Conservation (phyloP, 2,329 filamentous ascomycete species). For the Exophiala sp. region DNA sequence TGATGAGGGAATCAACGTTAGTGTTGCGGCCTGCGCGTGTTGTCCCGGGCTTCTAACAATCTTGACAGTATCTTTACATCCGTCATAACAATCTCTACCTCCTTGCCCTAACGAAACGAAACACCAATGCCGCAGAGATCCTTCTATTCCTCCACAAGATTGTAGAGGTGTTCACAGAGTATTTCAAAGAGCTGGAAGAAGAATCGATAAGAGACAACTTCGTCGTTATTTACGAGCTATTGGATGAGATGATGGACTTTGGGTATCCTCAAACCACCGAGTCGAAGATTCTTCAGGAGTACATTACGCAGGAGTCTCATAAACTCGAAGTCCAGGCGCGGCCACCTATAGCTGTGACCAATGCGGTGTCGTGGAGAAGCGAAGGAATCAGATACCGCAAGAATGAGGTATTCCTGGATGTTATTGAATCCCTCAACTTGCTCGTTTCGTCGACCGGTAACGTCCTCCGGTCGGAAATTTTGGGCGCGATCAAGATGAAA, state of each 20-base stretch:
- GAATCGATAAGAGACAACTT: conserved; percentile 99
- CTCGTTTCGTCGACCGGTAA: conserved; percentile 92
- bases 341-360: conserved; percentile 94
- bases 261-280: conserved; percentile 98
- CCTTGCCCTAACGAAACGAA: conserved; percentile 94
- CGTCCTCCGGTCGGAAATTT: conserved; percentile 89
- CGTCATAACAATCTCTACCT: conserved; percentile 98
- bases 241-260: conserved; percentile 99
- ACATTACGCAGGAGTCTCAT: conserved; percentile 98
- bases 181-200: conserved; percentile 98
- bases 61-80: conserved; percentile 85
- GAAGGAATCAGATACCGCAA: conserved; percentile 98
- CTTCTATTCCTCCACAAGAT: conserved; percentile 96
- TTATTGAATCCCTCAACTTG: conserved; percentile 92
- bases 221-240: conserved; percentile 95
- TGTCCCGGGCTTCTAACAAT: conserved; percentile 5
- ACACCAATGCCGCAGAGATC: conserved; percentile 97
- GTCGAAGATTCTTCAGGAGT: conserved; percentile 96
- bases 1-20: conserved; percentile 93
- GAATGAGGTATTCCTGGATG: conserved; percentile 98
- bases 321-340: conserved; percentile 95
- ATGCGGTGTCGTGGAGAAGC: conserved; percentile 95
- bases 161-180: conserved; percentile 98
- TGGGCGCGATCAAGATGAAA: conserved; percentile 99
- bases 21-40: conserved; percentile 33